Evolutionary conservation across 306 rosid genomes (phyloP).

Genomic region (Purshia tridentata): DNA sequence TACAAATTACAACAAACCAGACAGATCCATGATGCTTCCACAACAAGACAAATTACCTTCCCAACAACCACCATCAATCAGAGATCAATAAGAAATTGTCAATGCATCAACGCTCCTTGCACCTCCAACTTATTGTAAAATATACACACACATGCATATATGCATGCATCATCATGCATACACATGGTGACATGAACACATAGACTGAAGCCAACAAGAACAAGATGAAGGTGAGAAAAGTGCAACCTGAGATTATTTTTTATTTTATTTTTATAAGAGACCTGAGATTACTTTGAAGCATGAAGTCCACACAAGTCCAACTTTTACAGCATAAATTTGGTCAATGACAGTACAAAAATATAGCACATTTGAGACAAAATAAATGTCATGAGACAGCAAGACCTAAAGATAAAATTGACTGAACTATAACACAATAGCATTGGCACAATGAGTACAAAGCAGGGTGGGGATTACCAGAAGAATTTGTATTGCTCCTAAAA

Average conservation of each 20-base stretch:
- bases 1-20: neutral
- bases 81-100: neutral
- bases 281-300: neutral
- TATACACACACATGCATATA: neutral
- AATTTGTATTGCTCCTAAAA: slow-evolving; percentile 47
- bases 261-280: too few species aligned
- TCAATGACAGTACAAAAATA: neutral
- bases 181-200: too few species aligned
- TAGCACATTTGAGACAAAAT: neutral
- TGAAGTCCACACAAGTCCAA: neutral
- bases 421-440: neutral
- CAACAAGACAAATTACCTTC: neutral
- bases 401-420: neutral
- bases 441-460: neutral
- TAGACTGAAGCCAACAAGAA: slow-evolving; percentile 3
- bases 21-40: neutral
- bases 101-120: neutral
- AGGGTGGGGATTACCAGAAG: slow-evolving; percentile 39
- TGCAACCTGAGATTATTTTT: neutral
- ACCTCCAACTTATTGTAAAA: neutral
- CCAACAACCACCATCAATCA: slow-evolving; percentile 6
- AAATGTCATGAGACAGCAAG: neutral
- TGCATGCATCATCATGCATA: neutral
- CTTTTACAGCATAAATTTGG: neutral
- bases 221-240: neutral